Base-by-base conservation (phyloP, 208 protist species). In the Sergeia podlipaevii region DNA sequence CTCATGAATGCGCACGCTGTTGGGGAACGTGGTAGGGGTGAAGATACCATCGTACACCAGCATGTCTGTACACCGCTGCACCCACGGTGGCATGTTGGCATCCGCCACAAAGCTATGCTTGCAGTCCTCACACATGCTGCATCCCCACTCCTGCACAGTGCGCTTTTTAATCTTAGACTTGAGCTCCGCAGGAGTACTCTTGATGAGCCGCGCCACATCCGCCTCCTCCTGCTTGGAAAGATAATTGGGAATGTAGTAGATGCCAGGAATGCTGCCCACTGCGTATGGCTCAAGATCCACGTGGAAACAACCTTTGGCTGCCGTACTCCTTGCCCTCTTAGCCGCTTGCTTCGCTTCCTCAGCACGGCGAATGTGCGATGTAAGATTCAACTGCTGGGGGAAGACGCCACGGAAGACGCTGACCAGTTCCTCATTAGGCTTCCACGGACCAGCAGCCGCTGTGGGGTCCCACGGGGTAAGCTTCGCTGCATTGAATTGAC, bases 211-310 rank as follows among this genome's bases (percentile, higher is more conserved):
- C 15, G 93, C 32, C 24, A 93, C 90, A 61, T 79, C 63, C 55
- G 62, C 33, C 52, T 95, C 84, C 62, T 97, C 91, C 27, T 73
- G 66, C 37, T 50, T 63, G 15, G 71, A 81, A 42, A 95, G 74
- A 70, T 92, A 97, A 69, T 97, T 61, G 1, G 83, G 84, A 54
- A 97, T 92, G 60, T 97, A 97, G 60, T 88, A 93, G 23, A 97
- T 63, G 41, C 65, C 67, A 6, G 80, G 68, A 33, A 96, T 56
- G 32, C 44, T 59, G 33, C 85, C 83, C 8, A 93, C 81, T 2
- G 61, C 60, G 62, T 87, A 96, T 32, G 48, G 47, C 5, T 60
- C 66, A 3, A 96, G 69, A 36, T 89, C 63, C 2, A 96, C 8
- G 57, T 95, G 88, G 28, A 37, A 33, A 2, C 54, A 49, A 24